A percentile compares a stretch with the other conserved stretches of the same genome.
phyloP scores from a whole-genome alignment of 2,329 filamentous ascomycete genomes.

The Botrytis byssoidea region DNA sequence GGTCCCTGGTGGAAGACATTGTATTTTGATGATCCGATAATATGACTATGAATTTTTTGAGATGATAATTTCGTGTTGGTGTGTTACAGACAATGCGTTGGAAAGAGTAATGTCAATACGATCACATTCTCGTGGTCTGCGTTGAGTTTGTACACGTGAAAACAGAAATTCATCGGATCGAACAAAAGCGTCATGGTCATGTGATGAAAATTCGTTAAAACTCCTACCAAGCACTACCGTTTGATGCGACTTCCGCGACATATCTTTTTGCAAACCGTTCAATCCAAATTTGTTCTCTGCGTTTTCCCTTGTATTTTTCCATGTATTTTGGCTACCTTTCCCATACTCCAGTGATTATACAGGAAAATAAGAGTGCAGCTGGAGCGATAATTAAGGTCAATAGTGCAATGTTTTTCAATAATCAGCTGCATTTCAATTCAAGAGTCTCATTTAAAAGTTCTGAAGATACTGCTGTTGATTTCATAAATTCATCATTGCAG shows the following conservation, averaged over 20 bases:
- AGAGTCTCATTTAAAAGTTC: neutral
- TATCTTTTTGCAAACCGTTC: no score
- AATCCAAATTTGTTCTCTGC: neutral
- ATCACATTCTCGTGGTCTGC: neutral
- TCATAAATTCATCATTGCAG: neutral
- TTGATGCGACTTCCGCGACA: no score
- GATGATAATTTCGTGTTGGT: neutral
- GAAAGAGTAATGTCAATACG: neutral
- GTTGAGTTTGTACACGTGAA: neutral
- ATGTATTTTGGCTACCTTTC: neutral
- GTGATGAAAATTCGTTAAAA: neutral
- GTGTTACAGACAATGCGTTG: neutral
- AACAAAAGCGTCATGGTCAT: neutral
- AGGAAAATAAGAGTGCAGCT: neutral
- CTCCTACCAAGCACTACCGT: neutral
- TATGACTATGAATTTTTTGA: neutral
- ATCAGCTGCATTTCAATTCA: neutral
- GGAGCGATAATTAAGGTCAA: neutral
- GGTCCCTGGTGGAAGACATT: slow-evolving; percentile 8
- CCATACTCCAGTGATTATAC: neutral
- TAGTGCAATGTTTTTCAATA: neutral
- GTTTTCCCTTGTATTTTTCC: neutral
- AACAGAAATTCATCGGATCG: neutral
- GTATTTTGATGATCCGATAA: neutral
- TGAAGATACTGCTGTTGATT: neutral